Evolutionary conservation across 495 filamentous ascomycete species (phyloP).

Genomic region (Saxophila tyrrhenica): DNA sequence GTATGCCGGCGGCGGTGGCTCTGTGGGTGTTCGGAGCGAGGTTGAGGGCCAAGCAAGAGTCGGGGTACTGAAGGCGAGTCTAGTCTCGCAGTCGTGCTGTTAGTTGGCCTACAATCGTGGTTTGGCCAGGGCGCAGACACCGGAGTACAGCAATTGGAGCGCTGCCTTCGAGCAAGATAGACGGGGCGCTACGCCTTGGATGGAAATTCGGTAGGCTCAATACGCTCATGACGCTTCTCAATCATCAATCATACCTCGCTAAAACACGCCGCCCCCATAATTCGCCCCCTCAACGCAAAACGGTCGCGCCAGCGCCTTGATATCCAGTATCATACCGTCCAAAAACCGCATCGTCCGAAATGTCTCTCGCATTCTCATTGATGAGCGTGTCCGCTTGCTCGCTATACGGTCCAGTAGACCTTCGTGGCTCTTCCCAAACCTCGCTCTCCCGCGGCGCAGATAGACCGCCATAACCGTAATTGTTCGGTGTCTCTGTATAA

Average conservation of each 20-base stretch:
- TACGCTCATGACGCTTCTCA: neutral
- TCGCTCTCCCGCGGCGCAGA: conserved; percentile 10
- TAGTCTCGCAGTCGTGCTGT: too few species aligned
- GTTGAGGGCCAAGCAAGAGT: neutral
- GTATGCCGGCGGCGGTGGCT: conserved; percentile 6
- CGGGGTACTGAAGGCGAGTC: conserved; percentile 2
- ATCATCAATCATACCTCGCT: neutral
- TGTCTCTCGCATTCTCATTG: conserved; percentile 19
- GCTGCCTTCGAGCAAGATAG: too few species aligned
- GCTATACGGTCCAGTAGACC: conserved; percentile 9
- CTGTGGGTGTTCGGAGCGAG: conserved; percentile 10
- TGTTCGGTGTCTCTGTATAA: conserved; percentile 10
- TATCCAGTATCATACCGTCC: conserved; percentile 30
- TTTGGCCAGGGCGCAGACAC: too few species aligned
- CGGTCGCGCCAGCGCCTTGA: conserved; percentile 18
- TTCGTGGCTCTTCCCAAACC: conserved; percentile 6
- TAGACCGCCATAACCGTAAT: conserved; percentile 5
- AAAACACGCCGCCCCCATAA: too few species aligned
- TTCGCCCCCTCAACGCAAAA: too few species aligned
- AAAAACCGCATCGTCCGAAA: conserved; percentile 25
- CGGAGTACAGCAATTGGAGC: too few species aligned
- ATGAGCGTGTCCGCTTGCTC: neutral
- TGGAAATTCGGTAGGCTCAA: neutral
- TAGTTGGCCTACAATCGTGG: too few species aligned
- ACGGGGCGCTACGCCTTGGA: too few species aligned